phyloP scores from a whole-genome alignment of 352 stramenopile genomes.

The Discostella stelligera region DNA sequence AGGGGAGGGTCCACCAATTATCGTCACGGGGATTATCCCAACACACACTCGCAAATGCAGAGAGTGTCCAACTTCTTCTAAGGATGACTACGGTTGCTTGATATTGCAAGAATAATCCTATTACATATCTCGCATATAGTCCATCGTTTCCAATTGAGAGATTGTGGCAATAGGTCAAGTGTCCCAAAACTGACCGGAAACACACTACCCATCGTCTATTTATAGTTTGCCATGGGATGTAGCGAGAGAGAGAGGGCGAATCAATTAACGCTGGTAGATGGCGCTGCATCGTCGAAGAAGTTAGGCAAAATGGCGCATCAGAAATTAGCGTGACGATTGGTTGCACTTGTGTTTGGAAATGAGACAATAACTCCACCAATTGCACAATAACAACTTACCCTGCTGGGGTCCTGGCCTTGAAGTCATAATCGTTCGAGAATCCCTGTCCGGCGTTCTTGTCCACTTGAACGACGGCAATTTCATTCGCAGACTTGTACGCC shows the following conservation, averaged over 20 bases:
- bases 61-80: neutral
- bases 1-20: neutral
- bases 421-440: conserved; percentile 83
- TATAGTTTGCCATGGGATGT: neutral
- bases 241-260: neutral
- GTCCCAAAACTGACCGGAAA: neutral
- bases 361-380: neutral
- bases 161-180: neutral
- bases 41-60: neutral
- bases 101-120: neutral
- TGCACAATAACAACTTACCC: conserved; percentile 48
- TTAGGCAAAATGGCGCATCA: neutral
- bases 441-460: conserved; percentile 68
- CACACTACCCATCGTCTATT: neutral
- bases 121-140: neutral
- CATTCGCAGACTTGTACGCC: conserved; percentile 74
- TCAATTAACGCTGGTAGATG: conserved; percentile 68
- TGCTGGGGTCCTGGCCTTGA: conserved; percentile 59
- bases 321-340: conserved; percentile 3
- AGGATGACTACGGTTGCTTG: neutral
- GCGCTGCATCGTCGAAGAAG: conserved; percentile 17
- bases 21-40: neutral
- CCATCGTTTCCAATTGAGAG: neutral
- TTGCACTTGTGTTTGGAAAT: neutral
- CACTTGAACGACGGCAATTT: conserved; percentile 54